Evolutionary conservation across 345 rosid genomes (phyloP), one percentile per base, ranked within the genome.

Genomic region (Combretum micranthum): DNA sequence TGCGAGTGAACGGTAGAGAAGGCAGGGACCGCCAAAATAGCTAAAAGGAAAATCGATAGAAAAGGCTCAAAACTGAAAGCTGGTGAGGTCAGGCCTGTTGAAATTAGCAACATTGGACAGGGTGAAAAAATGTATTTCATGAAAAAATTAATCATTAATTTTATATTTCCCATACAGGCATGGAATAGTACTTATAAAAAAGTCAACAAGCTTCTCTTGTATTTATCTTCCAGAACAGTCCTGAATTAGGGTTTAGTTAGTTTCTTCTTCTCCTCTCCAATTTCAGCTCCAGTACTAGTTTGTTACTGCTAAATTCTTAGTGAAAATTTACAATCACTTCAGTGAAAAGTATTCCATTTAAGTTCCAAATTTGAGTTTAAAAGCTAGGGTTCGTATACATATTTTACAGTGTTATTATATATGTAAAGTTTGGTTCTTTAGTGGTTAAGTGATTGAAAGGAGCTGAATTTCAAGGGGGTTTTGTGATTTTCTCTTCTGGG

Each of bases 11-110:
- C n/a, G n/a, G n/a, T n/a, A n/a, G n/a, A n/a, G n/a, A n/a, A n/a
- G n/a, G n/a, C n/a, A n/a, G n/a, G n/a, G n/a, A 32, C 5, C 39
- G 10, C 9, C 39, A 5, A 5, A 32, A 7, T 4, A 32, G 4
- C 39, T 11, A 11, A 18, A 25, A 45, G 52, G 65, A 43, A 62
- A 22, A 22, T 20, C 43, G 49, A 13, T n/a, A 63, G 47, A 23
- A 66, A 60, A 58, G 18, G 52, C 60, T 66, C 50, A 46, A 42
- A 53, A 42, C 69, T 61, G 70, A 63, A 72, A 64, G 68, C 57
- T 60, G 62, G 21, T 53, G 13, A 32, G 39, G 21, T 53, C 15
- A 32, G 39, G 21, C 49, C 15, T 19, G 57, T 59, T 62, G 50
- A 64, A 52, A 21, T 57, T 42, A 16, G 15, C 13, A 50, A 10